Percentiles rank a stretch among this genome's conserved stretches.
Evolutionary conservation across 176 grass and related monocot species (phyloP).

Genomic region (Triticum timopheevii): DNA sequence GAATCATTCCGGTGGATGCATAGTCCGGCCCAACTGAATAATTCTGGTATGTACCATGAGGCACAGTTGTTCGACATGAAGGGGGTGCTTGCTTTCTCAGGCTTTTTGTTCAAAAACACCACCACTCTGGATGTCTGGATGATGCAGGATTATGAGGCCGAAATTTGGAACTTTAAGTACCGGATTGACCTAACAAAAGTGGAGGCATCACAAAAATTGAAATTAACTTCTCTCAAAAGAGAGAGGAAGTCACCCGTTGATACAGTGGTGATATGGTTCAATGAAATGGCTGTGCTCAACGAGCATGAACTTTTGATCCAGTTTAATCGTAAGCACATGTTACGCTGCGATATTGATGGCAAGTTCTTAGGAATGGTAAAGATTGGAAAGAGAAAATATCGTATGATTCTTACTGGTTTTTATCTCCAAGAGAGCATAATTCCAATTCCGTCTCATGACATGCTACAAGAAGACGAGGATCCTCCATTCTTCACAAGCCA

Average conservation of each 20-base stretch:
- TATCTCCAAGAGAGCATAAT: neutral
- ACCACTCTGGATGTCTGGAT: neutral
- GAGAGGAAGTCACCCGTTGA: neutral
- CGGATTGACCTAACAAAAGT: neutral
- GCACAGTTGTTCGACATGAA: neutral
- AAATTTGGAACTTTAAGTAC: neutral
- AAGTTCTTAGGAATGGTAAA: neutral
- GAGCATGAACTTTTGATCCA: neutral
- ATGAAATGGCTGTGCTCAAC: neutral
- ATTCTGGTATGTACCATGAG: too few species aligned
- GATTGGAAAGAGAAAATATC: neutral
- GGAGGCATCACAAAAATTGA: neutral
- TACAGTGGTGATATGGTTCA: neutral
- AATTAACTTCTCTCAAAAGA: neutral
- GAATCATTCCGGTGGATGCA: neutral
- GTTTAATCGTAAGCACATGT: neutral
- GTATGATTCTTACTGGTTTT: neutral
- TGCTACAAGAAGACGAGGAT: neutral
- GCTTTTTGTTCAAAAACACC: too few species aligned
- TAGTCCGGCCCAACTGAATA: neutral
- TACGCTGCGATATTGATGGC: neutral
- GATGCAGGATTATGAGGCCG: neutral
- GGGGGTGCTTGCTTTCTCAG: neutral
- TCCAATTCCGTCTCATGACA: neutral
- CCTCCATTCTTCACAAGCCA: neutral